Conservation (phyloP, 768 basidiomycete genomes). For the Rhodotorula sphaerocarpa region DNA sequence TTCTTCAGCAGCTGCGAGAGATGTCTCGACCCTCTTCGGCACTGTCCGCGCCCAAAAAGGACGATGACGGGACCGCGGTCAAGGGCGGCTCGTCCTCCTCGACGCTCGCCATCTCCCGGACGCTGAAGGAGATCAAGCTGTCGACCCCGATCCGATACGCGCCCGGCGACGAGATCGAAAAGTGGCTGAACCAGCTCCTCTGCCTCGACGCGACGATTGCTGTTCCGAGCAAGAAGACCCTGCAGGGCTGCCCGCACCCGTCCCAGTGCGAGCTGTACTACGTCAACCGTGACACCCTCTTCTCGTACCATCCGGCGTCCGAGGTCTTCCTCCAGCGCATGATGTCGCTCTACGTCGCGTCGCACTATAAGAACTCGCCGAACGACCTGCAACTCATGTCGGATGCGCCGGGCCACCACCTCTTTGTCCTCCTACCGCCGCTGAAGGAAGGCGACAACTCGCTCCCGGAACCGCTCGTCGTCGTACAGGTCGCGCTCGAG, state of each 20-base stretch:
- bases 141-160: conserved; percentile 91
- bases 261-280: conserved; percentile 89
- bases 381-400: conserved; percentile 96
- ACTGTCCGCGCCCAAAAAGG: conserved; percentile 12
- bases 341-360: conserved; percentile 96
- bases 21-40: conserved; percentile 67
- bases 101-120: conserved; percentile 57
- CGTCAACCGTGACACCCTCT: conserved; percentile 89
- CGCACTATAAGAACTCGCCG: conserved; percentile 98
- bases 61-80: not conserved
- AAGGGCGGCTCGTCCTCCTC: conserved; percentile 46
- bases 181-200: conserved; percentile 81
- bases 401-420: conserved; percentile 91
- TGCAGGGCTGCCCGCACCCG: conserved; percentile 85
- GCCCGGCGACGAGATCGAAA: conserved; percentile 77
- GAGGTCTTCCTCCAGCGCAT: conserved; percentile 95
- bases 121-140: conserved; percentile 85
- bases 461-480: conserved; percentile 89
- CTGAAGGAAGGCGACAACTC: conserved; percentile 68
- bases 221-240: conserved; percentile 43
- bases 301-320: conserved; percentile 94
- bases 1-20: conserved; percentile 92
- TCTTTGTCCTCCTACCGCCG: conserved; percentile 91
- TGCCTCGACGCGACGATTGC: conserved; percentile 79
- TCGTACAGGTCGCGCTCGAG: conserved; percentile 90